phyloP scores from a whole-genome alignment of 306 rosid species.

The Corylus heterophylla region DNA sequence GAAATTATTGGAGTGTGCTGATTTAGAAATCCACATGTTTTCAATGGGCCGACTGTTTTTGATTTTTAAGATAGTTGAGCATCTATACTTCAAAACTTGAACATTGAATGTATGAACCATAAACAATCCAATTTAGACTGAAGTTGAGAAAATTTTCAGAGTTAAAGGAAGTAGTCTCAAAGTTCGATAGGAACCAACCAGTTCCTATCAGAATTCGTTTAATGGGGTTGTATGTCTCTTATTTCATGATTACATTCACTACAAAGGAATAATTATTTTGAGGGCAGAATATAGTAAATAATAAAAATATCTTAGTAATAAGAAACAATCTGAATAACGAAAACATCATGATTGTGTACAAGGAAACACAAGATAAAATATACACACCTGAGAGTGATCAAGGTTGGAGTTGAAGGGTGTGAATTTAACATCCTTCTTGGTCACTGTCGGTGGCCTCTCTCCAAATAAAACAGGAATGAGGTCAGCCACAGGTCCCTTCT shows the following conservation, averaged over 20 bases:
- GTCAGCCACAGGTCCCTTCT: slow-evolving; percentile 93
- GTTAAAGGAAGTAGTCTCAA: background rate
- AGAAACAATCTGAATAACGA: background rate
- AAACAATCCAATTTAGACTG: background rate
- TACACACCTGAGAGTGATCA: slow-evolving; percentile 88
- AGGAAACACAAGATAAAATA: slow-evolving; percentile 19
- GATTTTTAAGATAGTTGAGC: background rate
- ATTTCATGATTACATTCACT: background rate
- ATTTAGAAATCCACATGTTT: background rate
- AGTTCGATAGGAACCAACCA: background rate
- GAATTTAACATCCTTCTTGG: slow-evolving; percentile 75
- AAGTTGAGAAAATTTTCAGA: background rate
- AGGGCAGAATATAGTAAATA: slow-evolving; percentile 10
- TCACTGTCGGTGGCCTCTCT: slow-evolving; percentile 74
- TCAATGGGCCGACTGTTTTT: background rate
- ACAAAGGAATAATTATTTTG: background rate
- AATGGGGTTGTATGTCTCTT: background rate
- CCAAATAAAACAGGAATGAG: slow-evolving; percentile 84
- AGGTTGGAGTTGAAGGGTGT: slow-evolving; percentile 69
- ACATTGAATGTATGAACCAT: background rate
- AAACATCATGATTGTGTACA: background rate
- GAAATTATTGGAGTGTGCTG: background rate
- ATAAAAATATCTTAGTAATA: slow-evolving; percentile 9
- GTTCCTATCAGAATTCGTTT: background rate
- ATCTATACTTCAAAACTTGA: background rate